phyloP scores from a whole-genome alignment of 192 early-diverging fungal genomes.

The Dispira simplex region DNA sequence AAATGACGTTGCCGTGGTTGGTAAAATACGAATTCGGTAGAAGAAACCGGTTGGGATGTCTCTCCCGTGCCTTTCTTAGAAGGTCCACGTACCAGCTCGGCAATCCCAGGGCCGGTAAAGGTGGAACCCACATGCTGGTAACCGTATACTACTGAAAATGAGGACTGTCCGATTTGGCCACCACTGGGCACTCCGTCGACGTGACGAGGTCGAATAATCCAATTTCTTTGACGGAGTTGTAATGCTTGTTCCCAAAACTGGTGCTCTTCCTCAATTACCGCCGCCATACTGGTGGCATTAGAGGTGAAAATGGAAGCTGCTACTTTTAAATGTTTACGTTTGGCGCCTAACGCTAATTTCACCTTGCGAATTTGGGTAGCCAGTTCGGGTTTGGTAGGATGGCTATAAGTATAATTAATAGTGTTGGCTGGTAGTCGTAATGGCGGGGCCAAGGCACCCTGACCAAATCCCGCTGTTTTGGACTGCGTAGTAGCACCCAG shows the following conservation, averaged over 20 bases:
- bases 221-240: not conserved
- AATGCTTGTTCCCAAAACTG: slow-evolving; percentile 5
- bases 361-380: not conserved
- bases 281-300: not conserved
- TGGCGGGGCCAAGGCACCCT: not conserved
- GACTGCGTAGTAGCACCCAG: not conserved
- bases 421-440: slow-evolving; percentile 3
- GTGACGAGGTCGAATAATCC: slow-evolving; percentile 1
- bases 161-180: not conserved
- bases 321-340: slow-evolving; percentile 1
- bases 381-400: not conserved
- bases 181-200: not conserved
- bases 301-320: not conserved
- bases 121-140: not conserved
- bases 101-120: not conserved
- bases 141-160: slow-evolving; percentile 6
- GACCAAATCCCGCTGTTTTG: not conserved
- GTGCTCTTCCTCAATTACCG: slow-evolving; percentile 6
- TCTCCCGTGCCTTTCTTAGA: not conserved
- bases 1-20: not conserved
- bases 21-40: not conserved
- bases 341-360: slow-evolving; percentile 1
- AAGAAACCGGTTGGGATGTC: too few species aligned
- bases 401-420: slow-evolving; percentile 1
- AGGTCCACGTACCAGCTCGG: not conserved